Percentiles rank a stretch among this genome's conserved stretches.
Conservation (phyloP, 257 asterid species). For the Nicotiana sylvestris region DNA sequence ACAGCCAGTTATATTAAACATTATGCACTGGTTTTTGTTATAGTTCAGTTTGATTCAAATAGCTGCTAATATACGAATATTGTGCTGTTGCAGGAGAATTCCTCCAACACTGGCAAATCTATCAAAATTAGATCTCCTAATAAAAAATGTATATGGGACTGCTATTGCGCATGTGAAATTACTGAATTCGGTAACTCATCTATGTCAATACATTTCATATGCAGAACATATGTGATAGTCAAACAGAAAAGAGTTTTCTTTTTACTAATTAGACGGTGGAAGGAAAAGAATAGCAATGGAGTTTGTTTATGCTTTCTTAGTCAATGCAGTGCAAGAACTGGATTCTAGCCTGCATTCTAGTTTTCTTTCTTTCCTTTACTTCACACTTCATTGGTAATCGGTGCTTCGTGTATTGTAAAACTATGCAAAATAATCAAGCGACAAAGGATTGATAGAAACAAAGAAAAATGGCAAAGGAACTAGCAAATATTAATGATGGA, state of each 20-base stretch:
- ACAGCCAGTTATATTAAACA: neutral
- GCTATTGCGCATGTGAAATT: constrained; percentile 59
- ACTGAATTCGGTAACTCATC: constrained; percentile 52
- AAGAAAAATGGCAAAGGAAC: neutral
- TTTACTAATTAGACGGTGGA: neutral
- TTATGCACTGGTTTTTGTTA: neutral
- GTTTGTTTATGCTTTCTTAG: neutral
- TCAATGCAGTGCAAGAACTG: neutral
- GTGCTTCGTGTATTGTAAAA: neutral
- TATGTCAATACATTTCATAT: neutral
- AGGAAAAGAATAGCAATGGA: neutral
- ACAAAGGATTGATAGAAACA: neutral
- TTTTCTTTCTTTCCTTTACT: neutral
- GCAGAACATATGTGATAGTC: neutral
- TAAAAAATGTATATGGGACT: constrained; percentile 74
- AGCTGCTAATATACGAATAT: neutral
- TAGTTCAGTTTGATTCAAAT: neutral
- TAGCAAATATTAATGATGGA: neutral
- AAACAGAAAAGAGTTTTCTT: neutral
- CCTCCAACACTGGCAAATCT: constrained; percentile 65
- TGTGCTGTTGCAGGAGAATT: constrained; percentile 54
- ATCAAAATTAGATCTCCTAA: constrained; percentile 60
- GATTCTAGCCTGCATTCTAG: neutral
- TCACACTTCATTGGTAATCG: neutral
- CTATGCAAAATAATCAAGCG: neutral